Evolutionary conservation across 2,329 filamentous ascomycete genomes (phyloP).

Genomic region (Pyrenochaeta sp.): DNA sequence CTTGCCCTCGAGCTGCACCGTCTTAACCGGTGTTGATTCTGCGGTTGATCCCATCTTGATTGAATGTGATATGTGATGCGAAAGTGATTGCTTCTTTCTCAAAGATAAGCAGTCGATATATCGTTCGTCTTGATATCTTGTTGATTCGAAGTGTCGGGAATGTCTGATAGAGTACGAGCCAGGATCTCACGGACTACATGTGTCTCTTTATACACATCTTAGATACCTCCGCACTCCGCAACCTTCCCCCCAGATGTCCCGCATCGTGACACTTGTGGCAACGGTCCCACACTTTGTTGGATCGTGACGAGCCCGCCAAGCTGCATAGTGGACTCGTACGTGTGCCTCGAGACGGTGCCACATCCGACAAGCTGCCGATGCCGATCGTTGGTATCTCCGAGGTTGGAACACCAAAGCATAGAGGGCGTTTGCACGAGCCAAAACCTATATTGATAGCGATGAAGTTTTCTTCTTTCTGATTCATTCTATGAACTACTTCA

Average conservation of each 20-base stretch:
- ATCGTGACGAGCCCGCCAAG: conserved; percentile 22
- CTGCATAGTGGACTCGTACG: conserved; percentile 21
- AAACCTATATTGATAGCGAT: too few species aligned
- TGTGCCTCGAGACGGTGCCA: conserved; percentile 1
- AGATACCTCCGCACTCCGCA: neutral
- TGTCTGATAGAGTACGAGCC: too few species aligned
- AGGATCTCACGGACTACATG: too few species aligned
- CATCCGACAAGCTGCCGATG: neutral
- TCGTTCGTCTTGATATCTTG: too few species aligned
- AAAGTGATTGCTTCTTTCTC: too few species aligned
- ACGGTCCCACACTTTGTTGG: conserved; percentile 6
- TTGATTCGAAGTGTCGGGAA: too few species aligned
- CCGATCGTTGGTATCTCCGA: too few species aligned
- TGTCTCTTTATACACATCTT: neutral
- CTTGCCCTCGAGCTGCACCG: conserved; percentile 36
- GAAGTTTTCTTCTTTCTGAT: too few species aligned
- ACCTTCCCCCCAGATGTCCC: conserved; percentile 7
- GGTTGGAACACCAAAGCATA: too few species aligned
- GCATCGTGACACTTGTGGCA: conserved; percentile 4
- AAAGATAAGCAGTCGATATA: too few species aligned
- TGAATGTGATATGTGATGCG: neutral
- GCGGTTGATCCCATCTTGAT: conserved; percentile 23
- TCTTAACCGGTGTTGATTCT: conserved; percentile 30
- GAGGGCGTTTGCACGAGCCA: too few species aligned
- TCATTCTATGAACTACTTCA: too few species aligned